These are phyloP conservation scores for Colletotrichum higginsianum DNA, from an alignment of 2,329 filamentous ascomycete species.

Conservation along the genomic window DNA sequence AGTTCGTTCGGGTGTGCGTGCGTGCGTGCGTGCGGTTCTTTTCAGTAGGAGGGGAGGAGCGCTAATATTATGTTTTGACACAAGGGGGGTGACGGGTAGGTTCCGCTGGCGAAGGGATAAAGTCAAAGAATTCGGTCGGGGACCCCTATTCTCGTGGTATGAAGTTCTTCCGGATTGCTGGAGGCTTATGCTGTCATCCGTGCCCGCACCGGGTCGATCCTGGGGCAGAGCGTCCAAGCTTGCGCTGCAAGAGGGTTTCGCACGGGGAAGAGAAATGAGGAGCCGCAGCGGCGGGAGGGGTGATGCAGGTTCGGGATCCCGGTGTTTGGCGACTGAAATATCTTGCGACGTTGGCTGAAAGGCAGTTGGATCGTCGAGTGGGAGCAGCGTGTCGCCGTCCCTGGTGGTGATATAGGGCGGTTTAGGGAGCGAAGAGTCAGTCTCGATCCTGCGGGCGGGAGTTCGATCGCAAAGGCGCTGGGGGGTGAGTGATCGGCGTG, in stretches of 20 bases:
- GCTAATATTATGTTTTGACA: conserved; percentile 26
- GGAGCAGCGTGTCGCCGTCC: conserved; percentile 10
- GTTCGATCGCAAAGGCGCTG: conserved; percentile 31
- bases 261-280: conserved; percentile 28
- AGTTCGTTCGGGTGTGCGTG: no score
- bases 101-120: conserved; percentile 20
- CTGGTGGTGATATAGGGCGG: conserved; percentile 27
- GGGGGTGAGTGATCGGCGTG: conserved; percentile 7
- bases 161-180: conserved; percentile 24
- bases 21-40: conserved; percentile 6
- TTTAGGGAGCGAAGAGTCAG: neutral
- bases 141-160: conserved; percentile 38
- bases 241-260: conserved; percentile 32
- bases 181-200: conserved; percentile 41
- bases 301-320: neutral
- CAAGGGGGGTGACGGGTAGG: conserved; percentile 18
- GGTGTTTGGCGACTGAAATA: neutral
- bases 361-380: neutral
- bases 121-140: conserved; percentile 23
- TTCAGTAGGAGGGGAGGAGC: neutral
- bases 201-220: conserved; percentile 36
- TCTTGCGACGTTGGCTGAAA: neutral
- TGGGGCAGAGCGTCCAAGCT: conserved; percentile 33
- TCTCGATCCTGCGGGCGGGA: conserved; percentile 30
- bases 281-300: neutral